These are phyloP conservation scores for Anthostomella pinea DNA, from an alignment of 2,329 filamentous ascomycete genomes.

Conservation along the genomic window DNA sequence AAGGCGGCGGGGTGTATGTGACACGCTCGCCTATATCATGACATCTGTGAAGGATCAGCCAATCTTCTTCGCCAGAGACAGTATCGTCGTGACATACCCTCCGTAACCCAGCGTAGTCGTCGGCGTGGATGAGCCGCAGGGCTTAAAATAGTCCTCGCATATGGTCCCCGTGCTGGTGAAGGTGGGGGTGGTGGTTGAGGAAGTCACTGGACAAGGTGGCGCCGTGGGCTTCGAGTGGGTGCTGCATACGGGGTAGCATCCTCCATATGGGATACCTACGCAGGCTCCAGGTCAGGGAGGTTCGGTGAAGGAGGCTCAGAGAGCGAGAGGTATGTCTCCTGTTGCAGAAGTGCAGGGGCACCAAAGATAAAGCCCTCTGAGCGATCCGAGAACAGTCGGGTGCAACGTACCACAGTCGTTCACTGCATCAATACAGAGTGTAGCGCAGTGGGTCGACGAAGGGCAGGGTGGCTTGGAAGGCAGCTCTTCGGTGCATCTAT, in stretches of 20 bases:
- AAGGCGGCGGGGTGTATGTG: constrained; percentile 14
- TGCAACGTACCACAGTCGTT: constrained; percentile 15
- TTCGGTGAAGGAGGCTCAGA: too few species aligned
- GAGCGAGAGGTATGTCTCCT: too few species aligned
- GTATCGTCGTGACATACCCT: constrained; percentile 18
- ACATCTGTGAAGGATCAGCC: constrained; percentile 7
- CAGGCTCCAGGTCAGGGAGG: too few species aligned
- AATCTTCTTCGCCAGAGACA: background rate
- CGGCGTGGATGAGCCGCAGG: constrained; percentile 23
- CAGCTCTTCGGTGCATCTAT: too few species aligned
- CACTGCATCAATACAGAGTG: constrained; percentile 14
- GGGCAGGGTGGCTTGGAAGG: too few species aligned
- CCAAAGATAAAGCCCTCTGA: too few species aligned
- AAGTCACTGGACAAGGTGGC: constrained; percentile 1
- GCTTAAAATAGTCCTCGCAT: constrained; percentile 23
- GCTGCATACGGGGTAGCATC: background rate
- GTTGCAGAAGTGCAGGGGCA: too few species aligned
- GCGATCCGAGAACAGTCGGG: background rate
- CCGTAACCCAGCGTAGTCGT: constrained; percentile 21
- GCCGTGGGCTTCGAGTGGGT: background rate
- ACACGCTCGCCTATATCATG: constrained; percentile 8
- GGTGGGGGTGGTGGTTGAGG: constrained; percentile 10
- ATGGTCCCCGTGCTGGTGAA: constrained; percentile 20
- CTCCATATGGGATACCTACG: too few species aligned
- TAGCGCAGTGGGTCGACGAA: too few species aligned